These are phyloP conservation scores for Neofusicoccum sp. DNA, from an alignment of 2,329 filamentous ascomycete genomes.

Conservation along the genomic window DNA sequence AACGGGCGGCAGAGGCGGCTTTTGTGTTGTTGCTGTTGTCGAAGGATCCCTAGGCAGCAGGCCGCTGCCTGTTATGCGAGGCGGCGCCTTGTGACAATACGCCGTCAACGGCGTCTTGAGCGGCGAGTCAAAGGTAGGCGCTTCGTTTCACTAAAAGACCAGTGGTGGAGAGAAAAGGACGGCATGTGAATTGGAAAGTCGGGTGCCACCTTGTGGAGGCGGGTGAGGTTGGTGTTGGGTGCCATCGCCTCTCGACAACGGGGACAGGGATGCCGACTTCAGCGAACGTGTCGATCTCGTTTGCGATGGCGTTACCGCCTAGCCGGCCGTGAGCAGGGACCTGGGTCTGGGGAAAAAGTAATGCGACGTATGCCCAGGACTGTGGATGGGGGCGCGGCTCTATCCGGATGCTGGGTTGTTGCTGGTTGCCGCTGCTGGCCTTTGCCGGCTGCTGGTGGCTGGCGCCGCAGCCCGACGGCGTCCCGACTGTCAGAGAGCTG, in stretches of 20 bases:
- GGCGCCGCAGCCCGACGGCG: background rate
- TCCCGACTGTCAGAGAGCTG: background rate
- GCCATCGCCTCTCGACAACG: background rate
- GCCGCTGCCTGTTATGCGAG: background rate
- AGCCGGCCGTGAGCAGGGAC: background rate
- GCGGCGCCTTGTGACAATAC: background rate
- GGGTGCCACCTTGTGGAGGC: background rate
- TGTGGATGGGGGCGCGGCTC: slow-evolving; percentile 2
- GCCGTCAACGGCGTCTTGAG: background rate
- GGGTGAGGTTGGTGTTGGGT: background rate
- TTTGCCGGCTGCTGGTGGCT: background rate
- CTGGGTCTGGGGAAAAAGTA: background rate
- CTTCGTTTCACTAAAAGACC: background rate
- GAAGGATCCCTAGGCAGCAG: background rate
- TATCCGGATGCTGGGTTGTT: slow-evolving; percentile 5
- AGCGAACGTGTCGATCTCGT: background rate
- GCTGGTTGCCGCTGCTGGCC: background rate
- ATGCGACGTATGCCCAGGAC: slow-evolving; percentile 4
- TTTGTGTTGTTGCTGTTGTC: background rate
- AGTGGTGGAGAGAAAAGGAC: background rate
- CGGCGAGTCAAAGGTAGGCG: background rate
- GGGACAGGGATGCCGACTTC: background rate
- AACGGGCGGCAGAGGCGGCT: background rate
- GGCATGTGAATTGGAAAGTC: background rate
- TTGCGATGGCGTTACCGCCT: background rate